phyloP scores from a whole-genome alignment of 106 monocot species.

The Dioscorea zingiberensis region DNA sequence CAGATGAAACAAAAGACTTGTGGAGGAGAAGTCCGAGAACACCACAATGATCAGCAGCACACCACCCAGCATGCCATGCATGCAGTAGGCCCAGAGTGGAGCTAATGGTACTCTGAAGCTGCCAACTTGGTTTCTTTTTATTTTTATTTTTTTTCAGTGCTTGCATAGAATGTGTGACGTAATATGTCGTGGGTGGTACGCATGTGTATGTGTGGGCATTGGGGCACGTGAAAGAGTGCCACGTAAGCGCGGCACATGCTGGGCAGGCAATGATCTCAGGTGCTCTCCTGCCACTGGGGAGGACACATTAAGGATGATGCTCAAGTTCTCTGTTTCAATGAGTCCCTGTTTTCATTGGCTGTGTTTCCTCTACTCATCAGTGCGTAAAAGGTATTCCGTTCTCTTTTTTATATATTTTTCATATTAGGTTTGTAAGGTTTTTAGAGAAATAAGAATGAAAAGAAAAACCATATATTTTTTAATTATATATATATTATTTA shows the following conservation, averaged over 20 bases:
- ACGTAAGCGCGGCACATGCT: slow-evolving; percentile 24
- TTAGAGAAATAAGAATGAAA: too few species aligned
- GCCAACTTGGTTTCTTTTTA: too few species aligned
- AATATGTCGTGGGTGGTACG: slow-evolving; percentile 12
- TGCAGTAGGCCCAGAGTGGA: neutral
- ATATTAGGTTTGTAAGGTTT: too few species aligned
- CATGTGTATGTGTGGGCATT: slow-evolving; percentile 11
- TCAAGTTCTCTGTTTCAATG: neutral
- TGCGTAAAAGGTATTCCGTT: too few species aligned
- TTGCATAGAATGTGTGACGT: slow-evolving; percentile 15
- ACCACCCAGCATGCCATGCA: neutral
- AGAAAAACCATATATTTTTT: too few species aligned
- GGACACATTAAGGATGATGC: neutral
- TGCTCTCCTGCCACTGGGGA: neutral
- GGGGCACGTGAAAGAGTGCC: slow-evolving; percentile 24
- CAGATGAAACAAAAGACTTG: too few species aligned
- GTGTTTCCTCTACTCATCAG: too few species aligned
- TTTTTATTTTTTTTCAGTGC: too few species aligned
- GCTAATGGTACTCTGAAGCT: too few species aligned
- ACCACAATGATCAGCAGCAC: neutral
- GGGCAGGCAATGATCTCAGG: neutral
- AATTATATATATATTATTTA: too few species aligned
- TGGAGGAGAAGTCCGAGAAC: too few species aligned
- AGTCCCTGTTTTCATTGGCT: neutral
- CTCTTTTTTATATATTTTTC: too few species aligned